Conservation (phyloP, 805 yeast species). For the Candida pseudofarinosa region DNA sequence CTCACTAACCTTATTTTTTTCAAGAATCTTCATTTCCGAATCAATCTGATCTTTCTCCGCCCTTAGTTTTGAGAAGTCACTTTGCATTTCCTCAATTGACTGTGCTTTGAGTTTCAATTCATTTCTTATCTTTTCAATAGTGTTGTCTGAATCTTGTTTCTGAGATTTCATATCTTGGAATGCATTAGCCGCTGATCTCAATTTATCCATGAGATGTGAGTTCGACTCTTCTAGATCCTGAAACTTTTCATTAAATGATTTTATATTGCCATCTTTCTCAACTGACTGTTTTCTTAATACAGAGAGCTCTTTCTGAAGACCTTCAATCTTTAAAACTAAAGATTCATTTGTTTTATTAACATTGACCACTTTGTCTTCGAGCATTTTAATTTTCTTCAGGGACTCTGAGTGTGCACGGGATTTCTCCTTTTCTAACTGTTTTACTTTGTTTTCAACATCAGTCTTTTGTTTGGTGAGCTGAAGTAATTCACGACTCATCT, state of each 20-base stretch:
- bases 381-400: constrained; percentile 26
- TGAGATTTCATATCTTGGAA: constrained; percentile 24
- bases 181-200: constrained; percentile 37
- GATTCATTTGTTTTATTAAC: constrained; percentile 20
- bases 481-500: constrained; percentile 81
- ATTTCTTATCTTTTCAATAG: constrained; percentile 9
- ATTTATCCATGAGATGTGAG: constrained; percentile 37
- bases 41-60: constrained; percentile 3
- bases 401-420: constrained; percentile 23
- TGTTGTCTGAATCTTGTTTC: constrained; percentile 14
- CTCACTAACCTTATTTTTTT: constrained; percentile 1
- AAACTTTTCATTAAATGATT: constrained; percentile 12
- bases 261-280: background rate
- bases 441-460: constrained; percentile 41
- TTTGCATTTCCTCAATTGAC: constrained; percentile 9
- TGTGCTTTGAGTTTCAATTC: constrained; percentile 12
- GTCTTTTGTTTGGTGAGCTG: constrained; percentile 58
- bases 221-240: constrained; percentile 28
- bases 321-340: constrained; percentile 19
- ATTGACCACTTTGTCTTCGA: constrained; percentile 16
- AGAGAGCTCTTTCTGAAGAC: constrained; percentile 17
- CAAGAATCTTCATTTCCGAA: constrained; percentile 3
- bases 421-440: constrained; percentile 40
- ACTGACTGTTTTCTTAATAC: constrained; percentile 15
- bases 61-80: constrained; percentile 2